phyloP scores from a whole-genome alignment of 73 alveolate genomes.

The Diophrys appendiculata region DNA sequence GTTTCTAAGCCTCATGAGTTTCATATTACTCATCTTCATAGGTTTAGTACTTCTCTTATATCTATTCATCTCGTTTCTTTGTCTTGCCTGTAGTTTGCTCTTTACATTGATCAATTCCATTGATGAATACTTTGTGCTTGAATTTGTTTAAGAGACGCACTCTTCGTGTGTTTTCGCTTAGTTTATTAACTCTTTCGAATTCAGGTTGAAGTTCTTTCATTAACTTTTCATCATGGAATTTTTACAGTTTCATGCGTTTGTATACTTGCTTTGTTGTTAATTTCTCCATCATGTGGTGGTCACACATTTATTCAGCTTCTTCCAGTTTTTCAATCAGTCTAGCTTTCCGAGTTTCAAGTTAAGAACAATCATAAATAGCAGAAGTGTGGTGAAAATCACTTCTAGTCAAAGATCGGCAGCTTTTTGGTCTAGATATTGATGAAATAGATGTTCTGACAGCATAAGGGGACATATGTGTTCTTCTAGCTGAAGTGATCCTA shows the following conservation, averaged over 20 bases:
- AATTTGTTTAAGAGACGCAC: neutral
- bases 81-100: neutral
- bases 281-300: neutral
- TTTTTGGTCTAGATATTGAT: neutral
- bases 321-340: neutral
- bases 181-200: neutral
- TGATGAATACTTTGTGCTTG: neutral
- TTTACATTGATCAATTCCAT: neutral
- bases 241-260: neutral
- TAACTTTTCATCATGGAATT: neutral
- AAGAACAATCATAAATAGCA: neutral
- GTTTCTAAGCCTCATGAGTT: neutral
- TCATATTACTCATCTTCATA: neutral
- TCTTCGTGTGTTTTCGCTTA: neutral
- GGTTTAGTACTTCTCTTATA: neutral
- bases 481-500: neutral
- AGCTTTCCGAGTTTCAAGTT: neutral
- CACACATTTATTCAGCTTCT: neutral
- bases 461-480: neutral
- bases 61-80: neutral
- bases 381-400: neutral
- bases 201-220: constrained; percentile 1
- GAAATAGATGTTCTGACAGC: neutral
- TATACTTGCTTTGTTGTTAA: neutral
- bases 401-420: neutral